Evolutionary conservation across 179 eudicot species (phyloP).

Genomic region (Gypsophila paniculata): DNA sequence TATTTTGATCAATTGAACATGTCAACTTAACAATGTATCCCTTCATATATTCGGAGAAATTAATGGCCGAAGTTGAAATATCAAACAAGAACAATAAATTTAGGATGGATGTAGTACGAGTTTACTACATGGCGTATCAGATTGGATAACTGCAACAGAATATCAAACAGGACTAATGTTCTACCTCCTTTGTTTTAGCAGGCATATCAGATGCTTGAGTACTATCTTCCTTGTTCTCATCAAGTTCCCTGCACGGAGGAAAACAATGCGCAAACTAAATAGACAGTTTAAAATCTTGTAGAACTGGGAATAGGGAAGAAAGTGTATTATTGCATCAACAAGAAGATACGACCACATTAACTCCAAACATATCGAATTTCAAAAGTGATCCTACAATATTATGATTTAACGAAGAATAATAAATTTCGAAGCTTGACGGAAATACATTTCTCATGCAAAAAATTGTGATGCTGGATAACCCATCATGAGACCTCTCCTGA

Average conservation of each 20-base stretch:
- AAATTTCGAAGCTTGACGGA: not conserved
- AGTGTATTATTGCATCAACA: not conserved
- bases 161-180: not conserved
- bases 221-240: conserved; percentile 31
- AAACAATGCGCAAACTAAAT: conserved; percentile 12
- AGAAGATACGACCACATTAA: not conserved
- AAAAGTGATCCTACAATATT: not conserved
- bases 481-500: not conserved
- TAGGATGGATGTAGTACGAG: no score
- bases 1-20: no score
- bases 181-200: conserved; percentile 48
- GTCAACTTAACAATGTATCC: no score
- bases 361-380: not conserved
- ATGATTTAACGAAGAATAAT: not conserved
- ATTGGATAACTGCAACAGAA: not conserved
- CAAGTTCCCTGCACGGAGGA: conserved; percentile 27
- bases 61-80: no score
- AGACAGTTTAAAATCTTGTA: not conserved
- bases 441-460: not conserved
- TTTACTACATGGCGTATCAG: conserved; percentile 11
- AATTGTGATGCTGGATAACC: not conserved
- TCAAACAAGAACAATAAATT: no score
- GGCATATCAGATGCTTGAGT: conserved; percentile 27
- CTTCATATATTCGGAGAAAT: no score
- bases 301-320: no score